Evolutionary conservation across 2,329 filamentous ascomycete genomes (phyloP).

Genomic region (Fusarium subtropicale): DNA sequence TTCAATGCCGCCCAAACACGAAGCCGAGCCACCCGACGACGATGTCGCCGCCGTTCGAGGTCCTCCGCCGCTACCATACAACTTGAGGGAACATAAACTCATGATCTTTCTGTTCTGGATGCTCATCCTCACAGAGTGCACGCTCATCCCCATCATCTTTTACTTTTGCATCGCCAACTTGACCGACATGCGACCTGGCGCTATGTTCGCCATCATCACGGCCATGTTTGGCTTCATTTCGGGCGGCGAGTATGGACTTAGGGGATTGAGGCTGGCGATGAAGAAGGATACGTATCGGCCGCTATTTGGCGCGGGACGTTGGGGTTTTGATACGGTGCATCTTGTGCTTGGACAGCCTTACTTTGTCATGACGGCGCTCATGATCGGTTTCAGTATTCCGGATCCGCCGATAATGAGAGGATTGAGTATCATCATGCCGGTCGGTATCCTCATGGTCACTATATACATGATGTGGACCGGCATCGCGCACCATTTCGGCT

Average conservation of each 20-base stretch:
- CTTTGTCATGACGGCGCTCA: constrained; percentile 36
- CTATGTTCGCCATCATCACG: constrained; percentile 59
- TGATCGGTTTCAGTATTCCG: constrained; percentile 36
- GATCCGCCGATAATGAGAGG: constrained; percentile 33
- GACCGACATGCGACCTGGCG: constrained; percentile 35
- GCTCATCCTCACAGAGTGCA: constrained; percentile 43
- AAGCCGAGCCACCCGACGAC: background rate
- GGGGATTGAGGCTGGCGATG: constrained; percentile 16
- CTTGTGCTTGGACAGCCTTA: constrained; percentile 25
- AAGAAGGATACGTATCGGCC: constrained; percentile 25
- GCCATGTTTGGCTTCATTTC: constrained; percentile 61
- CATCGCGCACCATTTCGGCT: constrained; percentile 17
- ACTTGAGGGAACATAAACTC: constrained; percentile 44
- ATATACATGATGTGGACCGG: constrained; percentile 36
- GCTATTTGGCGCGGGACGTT: constrained; percentile 17
- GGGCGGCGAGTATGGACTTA: constrained; percentile 56
- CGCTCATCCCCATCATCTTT: constrained; percentile 56
- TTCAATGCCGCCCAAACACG: constrained; percentile 11
- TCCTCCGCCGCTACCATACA: constrained; percentile 38
- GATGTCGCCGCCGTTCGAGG: background rate
- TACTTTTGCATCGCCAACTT: constrained; percentile 58
- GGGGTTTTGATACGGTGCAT: constrained; percentile 33
- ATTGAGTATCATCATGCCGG: constrained; percentile 35
- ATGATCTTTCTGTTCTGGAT: constrained; percentile 40
- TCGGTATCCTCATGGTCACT: constrained; percentile 33